These are phyloP conservation scores for Pseudopithomyces chartarum DNA, from an alignment of 2,329 filamentous ascomycete species.

Conservation along the genomic window DNA sequence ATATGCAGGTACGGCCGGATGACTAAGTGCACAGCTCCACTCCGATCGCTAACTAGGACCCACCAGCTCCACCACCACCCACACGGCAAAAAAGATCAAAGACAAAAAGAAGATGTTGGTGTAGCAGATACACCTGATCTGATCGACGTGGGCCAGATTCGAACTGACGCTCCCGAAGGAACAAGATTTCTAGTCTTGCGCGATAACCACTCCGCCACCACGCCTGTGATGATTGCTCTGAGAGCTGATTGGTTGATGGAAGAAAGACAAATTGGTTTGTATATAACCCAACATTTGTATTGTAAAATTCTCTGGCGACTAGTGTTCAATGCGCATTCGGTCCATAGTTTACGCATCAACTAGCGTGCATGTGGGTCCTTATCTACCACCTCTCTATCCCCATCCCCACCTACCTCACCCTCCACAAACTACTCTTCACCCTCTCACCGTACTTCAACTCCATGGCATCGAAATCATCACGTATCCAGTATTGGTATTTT, in stretches of 20 bases:
- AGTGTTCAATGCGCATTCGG: too few species aligned
- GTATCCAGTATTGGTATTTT: too few species aligned
- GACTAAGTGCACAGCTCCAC: not conserved
- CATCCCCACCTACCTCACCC: too few species aligned
- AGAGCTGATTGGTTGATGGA: not conserved
- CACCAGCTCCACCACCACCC: not conserved
- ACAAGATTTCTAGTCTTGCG: constrained; percentile 10
- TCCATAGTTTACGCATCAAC: not conserved
- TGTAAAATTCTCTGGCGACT: too few species aligned
- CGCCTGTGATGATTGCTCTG: not conserved
- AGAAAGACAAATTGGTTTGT: not conserved
- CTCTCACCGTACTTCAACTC: too few species aligned
- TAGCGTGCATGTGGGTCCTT: too few species aligned
- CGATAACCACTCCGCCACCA: constrained; percentile 9
- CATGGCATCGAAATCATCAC: too few species aligned
- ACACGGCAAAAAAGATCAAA: not conserved
- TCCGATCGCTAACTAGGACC: not conserved
- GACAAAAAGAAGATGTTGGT: not conserved
- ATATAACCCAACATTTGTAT: not conserved
- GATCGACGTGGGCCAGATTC: constrained; percentile 7
- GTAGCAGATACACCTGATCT: too few species aligned
- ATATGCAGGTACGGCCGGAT: not conserved
- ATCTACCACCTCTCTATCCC: too few species aligned
- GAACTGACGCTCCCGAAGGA: constrained; percentile 9
- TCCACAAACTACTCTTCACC: too few species aligned